phyloP scores from a whole-genome alignment of 805 yeast species.

The Cyberlindnera maritima region DNA sequence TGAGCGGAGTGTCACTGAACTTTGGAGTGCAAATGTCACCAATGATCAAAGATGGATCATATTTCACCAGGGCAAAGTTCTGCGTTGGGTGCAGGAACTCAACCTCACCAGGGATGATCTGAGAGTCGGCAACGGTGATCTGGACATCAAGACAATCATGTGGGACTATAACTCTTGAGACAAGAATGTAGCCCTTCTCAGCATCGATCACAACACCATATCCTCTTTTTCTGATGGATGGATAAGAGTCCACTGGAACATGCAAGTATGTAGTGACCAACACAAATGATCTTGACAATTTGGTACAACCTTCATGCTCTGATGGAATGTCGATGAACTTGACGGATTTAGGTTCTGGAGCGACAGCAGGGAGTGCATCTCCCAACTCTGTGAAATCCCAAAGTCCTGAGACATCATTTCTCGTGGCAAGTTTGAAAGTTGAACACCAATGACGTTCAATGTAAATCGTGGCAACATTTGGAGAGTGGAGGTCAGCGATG shows the following conservation, averaged over 20 bases:
- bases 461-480: conserved; percentile 59
- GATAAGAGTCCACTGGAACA: conserved; percentile 71
- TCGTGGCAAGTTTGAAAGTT: conserved; percentile 64
- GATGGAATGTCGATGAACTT: conserved; percentile 68
- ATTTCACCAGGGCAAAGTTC: conserved; percentile 79
- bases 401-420: conserved; percentile 54
- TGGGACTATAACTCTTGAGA: conserved; percentile 76
- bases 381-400: conserved; percentile 55
- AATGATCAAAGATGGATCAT: conserved; percentile 69
- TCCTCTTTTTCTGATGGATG: conserved; percentile 57
- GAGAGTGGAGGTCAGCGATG: conserved; percentile 76
- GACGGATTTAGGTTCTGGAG: conserved; percentile 58
- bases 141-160: conserved; percentile 73
- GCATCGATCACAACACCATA: conserved; percentile 85
- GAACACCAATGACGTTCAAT: conserved; percentile 86
- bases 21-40: conserved; percentile 73
- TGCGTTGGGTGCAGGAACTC: conserved; percentile 84
- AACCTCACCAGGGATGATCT: conserved; percentile 75
- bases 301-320: conserved; percentile 48
- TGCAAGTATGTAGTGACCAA: conserved; percentile 65
- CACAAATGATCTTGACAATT: conserved; percentile 66
- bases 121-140: conserved; percentile 81
- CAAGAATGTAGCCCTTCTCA: conserved; percentile 71
- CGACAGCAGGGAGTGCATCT: conserved; percentile 55
- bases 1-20: conserved; percentile 52